Conservation (phyloP, 2,329 filamentous ascomycete species). For the Pochonia chlamydosporia region DNA sequence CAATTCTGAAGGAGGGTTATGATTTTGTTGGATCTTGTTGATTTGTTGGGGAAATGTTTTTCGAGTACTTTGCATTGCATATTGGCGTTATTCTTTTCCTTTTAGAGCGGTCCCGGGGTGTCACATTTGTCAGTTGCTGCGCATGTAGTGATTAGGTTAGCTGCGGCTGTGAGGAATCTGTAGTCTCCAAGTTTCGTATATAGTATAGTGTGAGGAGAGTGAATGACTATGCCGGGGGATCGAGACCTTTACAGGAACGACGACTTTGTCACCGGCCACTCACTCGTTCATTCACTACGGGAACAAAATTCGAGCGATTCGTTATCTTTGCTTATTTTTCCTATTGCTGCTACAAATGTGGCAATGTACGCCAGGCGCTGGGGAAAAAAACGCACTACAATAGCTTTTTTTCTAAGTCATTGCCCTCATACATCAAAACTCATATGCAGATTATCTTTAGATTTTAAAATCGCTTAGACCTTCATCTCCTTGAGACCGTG, state of each 20-base stretch:
- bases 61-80: not conserved
- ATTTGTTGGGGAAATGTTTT: not conserved
- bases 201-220: not conserved
- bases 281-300: too few species aligned
- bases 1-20: too few species aligned
- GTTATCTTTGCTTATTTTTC: slow-evolving; percentile 6
- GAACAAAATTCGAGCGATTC: not conserved
- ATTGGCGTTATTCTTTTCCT: slow-evolving; percentile 8
- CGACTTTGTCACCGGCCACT: too few species aligned
- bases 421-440: slow-evolving; percentile 6
- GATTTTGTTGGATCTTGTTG: not conserved
- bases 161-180: not conserved
- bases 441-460: slow-evolving; percentile 4
- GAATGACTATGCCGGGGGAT: too few species aligned
- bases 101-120: too few species aligned
- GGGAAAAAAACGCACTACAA: not conserved
- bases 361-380: slow-evolving; percentile 10
- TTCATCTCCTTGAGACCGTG: slow-evolving; percentile 84
- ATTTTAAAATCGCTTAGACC: slow-evolving; percentile 58
- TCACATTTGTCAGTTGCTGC: not conserved
- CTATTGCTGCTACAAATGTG: slow-evolving; percentile 9
- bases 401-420: slow-evolving; percentile 8
- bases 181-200: not conserved
- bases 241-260: too few species aligned
- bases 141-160: not conserved